Conservation (phyloP, 441 rosid genomes). For the Arabidopsis hybrid region DNA sequence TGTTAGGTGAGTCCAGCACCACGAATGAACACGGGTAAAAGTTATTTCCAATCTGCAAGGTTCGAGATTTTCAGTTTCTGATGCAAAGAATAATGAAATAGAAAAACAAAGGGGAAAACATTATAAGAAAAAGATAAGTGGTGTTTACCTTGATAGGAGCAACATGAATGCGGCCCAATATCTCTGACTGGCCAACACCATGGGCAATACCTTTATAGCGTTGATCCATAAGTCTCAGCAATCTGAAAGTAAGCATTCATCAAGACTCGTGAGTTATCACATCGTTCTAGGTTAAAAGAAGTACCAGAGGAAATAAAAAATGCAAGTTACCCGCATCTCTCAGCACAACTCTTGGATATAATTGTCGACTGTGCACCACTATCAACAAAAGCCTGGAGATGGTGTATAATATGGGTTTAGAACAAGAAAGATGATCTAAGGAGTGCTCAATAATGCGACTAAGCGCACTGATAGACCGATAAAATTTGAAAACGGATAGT, state of each 20-base stretch:
- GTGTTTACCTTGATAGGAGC: conserved; percentile 87
- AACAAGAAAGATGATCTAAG: neutral
- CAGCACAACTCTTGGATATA: conserved; percentile 97
- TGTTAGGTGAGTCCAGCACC: conserved; percentile 93
- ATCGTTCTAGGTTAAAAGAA: conserved; percentile 10
- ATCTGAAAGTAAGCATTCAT: conserved; percentile 49
- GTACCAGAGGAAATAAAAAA: neutral
- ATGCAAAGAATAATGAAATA: conserved; percentile 11
- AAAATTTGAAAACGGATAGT: conserved; percentile 17
- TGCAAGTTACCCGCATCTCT: conserved; percentile 80
- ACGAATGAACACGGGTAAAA: conserved; percentile 92
- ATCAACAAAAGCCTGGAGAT: conserved; percentile 91
- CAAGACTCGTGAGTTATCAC: conserved; percentile 4
- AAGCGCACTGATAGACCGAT: neutral
- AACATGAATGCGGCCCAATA: conserved; percentile 93
- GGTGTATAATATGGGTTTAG: conserved; percentile 5
- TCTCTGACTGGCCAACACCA: conserved; percentile 99
- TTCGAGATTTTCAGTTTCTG: neutral
- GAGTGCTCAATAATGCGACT: neutral
- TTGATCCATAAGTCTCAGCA: conserved; percentile 91
- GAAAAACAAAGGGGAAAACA: conserved; percentile 18
- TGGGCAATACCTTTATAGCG: conserved; percentile 96
- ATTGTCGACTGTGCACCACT: conserved; percentile 99
- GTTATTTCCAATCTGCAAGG: conserved; percentile 77
- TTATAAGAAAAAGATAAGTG: neutral